phyloP scores from a whole-genome alignment of 352 stramenopile species.

The Phytopythium oedochilum region DNA sequence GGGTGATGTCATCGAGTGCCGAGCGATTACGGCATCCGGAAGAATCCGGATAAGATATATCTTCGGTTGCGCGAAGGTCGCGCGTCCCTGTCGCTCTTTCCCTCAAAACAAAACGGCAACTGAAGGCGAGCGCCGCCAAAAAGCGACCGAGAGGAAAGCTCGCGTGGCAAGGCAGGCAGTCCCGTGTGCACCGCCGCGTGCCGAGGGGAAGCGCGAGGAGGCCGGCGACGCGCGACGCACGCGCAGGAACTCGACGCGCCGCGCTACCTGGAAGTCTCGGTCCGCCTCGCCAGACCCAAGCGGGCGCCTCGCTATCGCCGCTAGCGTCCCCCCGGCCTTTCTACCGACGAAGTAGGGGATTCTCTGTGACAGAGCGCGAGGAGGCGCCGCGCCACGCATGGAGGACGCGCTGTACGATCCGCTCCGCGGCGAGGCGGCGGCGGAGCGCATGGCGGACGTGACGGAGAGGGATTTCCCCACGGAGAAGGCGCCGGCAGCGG shows the following conservation, averaged over 20 bases:
- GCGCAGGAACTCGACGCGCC: not conserved
- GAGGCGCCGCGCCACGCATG: not conserved
- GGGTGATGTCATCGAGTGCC: slow-evolving; percentile 5
- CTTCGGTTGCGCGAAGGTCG: slow-evolving; percentile 2
- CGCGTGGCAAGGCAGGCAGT: not conserved
- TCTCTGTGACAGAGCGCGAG: not conserved
- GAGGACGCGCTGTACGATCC: slow-evolving; percentile 3
- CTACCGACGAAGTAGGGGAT: not conserved
- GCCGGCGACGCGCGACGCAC: not conserved
- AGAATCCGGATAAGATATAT: not conserved
- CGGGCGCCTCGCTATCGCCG: not conserved
- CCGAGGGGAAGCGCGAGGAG: not conserved
- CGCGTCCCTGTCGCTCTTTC: slow-evolving; percentile 4
- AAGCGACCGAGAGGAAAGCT: not conserved
- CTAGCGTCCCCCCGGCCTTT: too few relatives aligned
- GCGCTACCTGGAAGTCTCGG: not conserved
- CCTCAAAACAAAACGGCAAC: not conserved
- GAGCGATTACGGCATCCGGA: too few relatives aligned
- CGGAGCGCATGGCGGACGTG: not conserved
- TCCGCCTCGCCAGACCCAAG: not conserved
- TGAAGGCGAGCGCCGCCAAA: not conserved
- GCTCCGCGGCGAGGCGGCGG: not conserved
- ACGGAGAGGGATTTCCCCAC: not conserved
- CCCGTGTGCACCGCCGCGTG: not conserved
- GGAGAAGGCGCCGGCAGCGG: not conserved